Evolutionary conservation across 106 monocot species (phyloP).

Genomic region (Ottelia alismoides): DNA sequence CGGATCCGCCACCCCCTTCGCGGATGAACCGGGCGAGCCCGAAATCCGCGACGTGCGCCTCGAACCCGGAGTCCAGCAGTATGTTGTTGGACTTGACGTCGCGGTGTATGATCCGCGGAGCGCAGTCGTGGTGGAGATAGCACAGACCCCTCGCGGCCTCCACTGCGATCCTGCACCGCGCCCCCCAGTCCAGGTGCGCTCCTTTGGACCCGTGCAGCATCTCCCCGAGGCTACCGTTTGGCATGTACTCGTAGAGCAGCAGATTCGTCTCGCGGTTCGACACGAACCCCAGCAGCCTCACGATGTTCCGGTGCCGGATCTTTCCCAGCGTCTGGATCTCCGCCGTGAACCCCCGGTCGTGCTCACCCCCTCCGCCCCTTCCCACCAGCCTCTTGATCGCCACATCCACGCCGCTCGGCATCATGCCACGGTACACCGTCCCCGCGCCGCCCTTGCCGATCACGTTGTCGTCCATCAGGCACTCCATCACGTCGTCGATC

Average conservation of each 20-base stretch:
- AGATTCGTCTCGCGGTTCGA: constrained; percentile 69
- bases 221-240: constrained; percentile 73
- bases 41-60: constrained; percentile 63
- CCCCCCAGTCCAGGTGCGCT: constrained; percentile 64
- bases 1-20: constrained; percentile 60
- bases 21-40: constrained; percentile 72
- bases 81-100: constrained; percentile 93
- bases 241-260: constrained; percentile 83
- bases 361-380: no score
- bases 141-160: constrained; percentile 84
- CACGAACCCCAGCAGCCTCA: constrained; percentile 68
- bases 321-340: constrained; percentile 76
- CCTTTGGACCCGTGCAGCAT: constrained; percentile 77
- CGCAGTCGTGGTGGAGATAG: constrained; percentile 87
- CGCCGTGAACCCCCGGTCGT: no score
- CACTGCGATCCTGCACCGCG: constrained; percentile 58
- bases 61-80: constrained; percentile 53
- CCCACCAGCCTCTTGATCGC: constrained; percentile 62
- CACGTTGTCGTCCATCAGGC: constrained; percentile 79
- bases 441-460: constrained; percentile 89
- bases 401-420: constrained; percentile 34
- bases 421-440: constrained; percentile 59
- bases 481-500: constrained; percentile 49
- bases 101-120: constrained; percentile 64
- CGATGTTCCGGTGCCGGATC: constrained; percentile 79